phyloP scores from a whole-genome alignment of 306 rosid genomes.

The Quercus engelmannii region DNA sequence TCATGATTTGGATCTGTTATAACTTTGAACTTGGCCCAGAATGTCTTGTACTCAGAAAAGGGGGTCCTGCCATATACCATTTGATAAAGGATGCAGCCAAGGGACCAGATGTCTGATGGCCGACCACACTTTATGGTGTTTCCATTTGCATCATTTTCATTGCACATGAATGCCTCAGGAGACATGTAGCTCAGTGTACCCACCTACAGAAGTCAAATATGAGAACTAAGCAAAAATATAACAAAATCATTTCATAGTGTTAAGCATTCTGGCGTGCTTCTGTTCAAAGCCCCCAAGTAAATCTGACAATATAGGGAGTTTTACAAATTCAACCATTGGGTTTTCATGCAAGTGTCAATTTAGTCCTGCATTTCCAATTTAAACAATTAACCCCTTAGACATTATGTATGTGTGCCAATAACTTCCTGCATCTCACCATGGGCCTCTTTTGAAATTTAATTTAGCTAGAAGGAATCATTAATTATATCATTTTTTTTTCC shows the following conservation, averaged over 20 bases:
- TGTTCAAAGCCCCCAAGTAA: too few relatives aligned
- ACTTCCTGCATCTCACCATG: too few relatives aligned
- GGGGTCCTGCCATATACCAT: constrained; percentile 97
- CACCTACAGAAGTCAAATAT: constrained; percentile 41
- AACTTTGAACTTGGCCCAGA: constrained; percentile 93
- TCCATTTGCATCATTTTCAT: constrained; percentile 82
- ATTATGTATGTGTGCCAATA: too few relatives aligned
- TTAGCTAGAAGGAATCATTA: too few relatives aligned
- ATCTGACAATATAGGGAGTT: too few relatives aligned
- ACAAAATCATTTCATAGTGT: not conserved
- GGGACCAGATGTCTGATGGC: constrained; percentile 94
- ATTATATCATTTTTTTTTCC: too few relatives aligned
- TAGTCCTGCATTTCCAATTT: too few relatives aligned
- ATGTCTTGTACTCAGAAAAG: constrained; percentile 83
- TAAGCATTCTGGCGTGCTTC: not conserved
- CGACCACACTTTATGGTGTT: constrained; percentile 88
- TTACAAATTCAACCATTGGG: too few relatives aligned
- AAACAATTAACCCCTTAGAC: too few relatives aligned
- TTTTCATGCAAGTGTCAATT: too few relatives aligned
- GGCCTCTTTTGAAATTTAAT: too few relatives aligned
- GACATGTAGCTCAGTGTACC: constrained; percentile 98
- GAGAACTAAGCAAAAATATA: not conserved
- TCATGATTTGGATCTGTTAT: constrained; percentile 84
- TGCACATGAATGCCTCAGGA: constrained; percentile 97
- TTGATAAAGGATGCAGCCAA: constrained; percentile 96